Percentiles rank a stretch among this genome's conserved stretches.
These are phyloP conservation scores for Stephania cephalantha DNA, from an alignment of 164 flowering plant genomes.

Conservation along the genomic window DNA sequence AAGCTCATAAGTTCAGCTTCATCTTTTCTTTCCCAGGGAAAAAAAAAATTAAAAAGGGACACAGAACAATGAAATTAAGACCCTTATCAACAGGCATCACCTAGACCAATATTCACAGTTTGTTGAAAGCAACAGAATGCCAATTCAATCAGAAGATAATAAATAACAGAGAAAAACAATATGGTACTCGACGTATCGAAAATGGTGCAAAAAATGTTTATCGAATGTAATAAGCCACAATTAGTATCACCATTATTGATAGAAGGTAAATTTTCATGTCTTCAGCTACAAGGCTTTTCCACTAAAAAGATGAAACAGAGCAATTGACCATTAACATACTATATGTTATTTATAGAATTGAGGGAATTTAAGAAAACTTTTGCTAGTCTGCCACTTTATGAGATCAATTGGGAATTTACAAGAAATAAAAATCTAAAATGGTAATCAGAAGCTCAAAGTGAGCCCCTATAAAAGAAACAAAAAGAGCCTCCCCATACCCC, in stretches of 20 bases:
- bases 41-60: too few relatives aligned
- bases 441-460: not conserved
- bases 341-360: slow-evolving; percentile 13
- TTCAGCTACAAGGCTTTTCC: not conserved
- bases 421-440: not conserved
- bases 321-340: slow-evolving; percentile 9
- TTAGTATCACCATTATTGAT: not conserved
- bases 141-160: too few relatives aligned
- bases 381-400: slow-evolving; percentile 1
- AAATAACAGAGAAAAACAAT: too few relatives aligned
- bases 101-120: too few relatives aligned
- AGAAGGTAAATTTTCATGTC: not conserved
- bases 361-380: not conserved
- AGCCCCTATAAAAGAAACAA: not conserved
- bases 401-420: slow-evolving; percentile 19
- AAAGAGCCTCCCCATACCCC: too few relatives aligned
- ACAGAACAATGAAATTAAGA: too few relatives aligned
- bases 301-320: not conserved
- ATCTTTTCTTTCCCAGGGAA: too few relatives aligned
- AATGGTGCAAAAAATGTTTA: not conserved
- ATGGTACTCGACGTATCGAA: not conserved
- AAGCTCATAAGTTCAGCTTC: too few relatives aligned
- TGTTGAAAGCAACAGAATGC: too few relatives aligned
- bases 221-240: not conserved
- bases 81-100: too few relatives aligned